These are phyloP conservation scores for Harringtonia lauricola DNA, from an alignment of 2,329 filamentous ascomycete genomes.

Conservation along the genomic window DNA sequence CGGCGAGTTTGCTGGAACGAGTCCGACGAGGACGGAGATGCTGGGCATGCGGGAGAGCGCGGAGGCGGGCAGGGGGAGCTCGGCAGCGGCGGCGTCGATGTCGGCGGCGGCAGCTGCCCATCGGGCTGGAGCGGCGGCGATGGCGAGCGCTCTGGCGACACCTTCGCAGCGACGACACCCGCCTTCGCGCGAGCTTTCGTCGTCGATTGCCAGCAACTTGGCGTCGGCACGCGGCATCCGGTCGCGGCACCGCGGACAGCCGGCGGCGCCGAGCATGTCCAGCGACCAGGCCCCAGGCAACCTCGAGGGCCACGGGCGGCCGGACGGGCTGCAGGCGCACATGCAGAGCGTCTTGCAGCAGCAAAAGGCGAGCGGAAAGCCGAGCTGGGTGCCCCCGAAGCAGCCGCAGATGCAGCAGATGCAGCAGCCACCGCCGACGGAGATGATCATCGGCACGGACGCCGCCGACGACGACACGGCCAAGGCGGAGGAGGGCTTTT, in stretches of 20 bases:
- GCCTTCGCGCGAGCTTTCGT: slow-evolving; percentile 57
- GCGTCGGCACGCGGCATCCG: slow-evolving; percentile 76
- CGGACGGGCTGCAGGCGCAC: slow-evolving; percentile 36
- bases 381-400: slow-evolving; percentile 39
- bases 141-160: slow-evolving; percentile 5
- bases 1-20: slow-evolving; percentile 8
- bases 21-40: background rate
- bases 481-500: slow-evolving; percentile 64
- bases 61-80: background rate
- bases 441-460: slow-evolving; percentile 17
- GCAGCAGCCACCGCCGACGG: slow-evolving; percentile 23
- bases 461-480: slow-evolving; percentile 13
- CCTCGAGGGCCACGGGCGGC: slow-evolving; percentile 45
- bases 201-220: slow-evolving; percentile 80
- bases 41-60: background rate
- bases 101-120: slow-evolving; percentile 16
- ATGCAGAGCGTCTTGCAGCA: slow-evolving; percentile 44
- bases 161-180: slow-evolving; percentile 34
- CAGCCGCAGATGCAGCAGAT: slow-evolving; percentile 21
- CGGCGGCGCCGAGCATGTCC: slow-evolving; percentile 61
- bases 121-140: slow-evolving; percentile 5
- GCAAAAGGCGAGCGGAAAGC: slow-evolving; percentile 26
- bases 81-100: slow-evolving; percentile 3
- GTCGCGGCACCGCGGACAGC: slow-evolving; percentile 48
- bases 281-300: slow-evolving; percentile 64